A percentile compares a stretch with the other conserved stretches of the same genome.
Evolutionary conservation across 2,329 filamentous ascomycete genomes (phyloP).

Genomic region (Hymenoscyphus occultus): DNA sequence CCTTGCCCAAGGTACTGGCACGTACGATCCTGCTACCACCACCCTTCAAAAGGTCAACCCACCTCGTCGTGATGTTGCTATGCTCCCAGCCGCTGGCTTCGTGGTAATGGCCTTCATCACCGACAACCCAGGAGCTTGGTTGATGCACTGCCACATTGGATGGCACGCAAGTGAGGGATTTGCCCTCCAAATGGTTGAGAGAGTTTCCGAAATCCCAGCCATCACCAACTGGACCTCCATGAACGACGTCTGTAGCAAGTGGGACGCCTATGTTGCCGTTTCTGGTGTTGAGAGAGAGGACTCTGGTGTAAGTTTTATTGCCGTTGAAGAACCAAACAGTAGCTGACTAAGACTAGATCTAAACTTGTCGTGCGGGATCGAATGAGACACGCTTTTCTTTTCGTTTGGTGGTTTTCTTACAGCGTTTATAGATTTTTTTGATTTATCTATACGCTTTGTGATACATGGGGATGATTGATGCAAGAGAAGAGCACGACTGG

Average conservation of each 20-base stretch:
- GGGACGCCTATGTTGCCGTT: constrained; percentile 29
- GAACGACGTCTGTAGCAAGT: constrained; percentile 30
- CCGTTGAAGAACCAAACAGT: background rate
- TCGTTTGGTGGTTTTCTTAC: no score
- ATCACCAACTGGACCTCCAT: constrained; percentile 27
- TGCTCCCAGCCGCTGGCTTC: constrained; percentile 10
- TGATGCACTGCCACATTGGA: constrained; percentile 16
- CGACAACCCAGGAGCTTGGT: constrained; percentile 15
- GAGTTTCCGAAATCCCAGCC: constrained; percentile 6
- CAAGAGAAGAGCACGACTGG: no score
- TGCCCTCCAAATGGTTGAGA: constrained; percentile 12
- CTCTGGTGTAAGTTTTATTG: constrained; percentile 23
- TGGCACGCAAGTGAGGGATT: constrained; percentile 14
- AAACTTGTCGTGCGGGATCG: background rate
- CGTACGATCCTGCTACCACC: background rate
- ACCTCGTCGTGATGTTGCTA: constrained; percentile 12
- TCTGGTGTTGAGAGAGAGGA: constrained; percentile 22
- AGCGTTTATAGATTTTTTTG: no score
- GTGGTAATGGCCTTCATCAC: constrained; percentile 11
- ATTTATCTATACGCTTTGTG: no score
- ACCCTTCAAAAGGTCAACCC: constrained; percentile 8
- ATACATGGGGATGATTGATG: no score
- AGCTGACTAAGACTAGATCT: background rate
- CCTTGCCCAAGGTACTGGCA: constrained; percentile 8
- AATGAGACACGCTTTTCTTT: no score